Conservation (phyloP, 1,284 basidiomycete genomes). For the Moesziomyces sp. region DNA sequence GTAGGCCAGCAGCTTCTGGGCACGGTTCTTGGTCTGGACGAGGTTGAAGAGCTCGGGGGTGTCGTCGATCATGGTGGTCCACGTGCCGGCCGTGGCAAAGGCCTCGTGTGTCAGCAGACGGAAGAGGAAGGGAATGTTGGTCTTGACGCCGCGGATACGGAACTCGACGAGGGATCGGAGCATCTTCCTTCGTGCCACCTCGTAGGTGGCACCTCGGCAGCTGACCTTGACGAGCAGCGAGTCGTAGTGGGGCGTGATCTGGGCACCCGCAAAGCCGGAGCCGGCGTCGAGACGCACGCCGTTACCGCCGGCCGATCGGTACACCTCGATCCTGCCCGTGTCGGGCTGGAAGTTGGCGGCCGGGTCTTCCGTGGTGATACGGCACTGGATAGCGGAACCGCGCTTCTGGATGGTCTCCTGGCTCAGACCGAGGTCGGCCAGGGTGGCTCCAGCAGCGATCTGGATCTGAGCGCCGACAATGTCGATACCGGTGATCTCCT, state of each 20-base stretch:
- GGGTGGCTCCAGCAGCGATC: conserved; percentile 92
- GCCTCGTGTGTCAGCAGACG: conserved; percentile 96
- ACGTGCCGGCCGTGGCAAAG: conserved; percentile 94
- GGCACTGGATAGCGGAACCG: conserved; percentile 97
- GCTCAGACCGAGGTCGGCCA: conserved; percentile 93
- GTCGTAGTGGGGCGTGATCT: conserved; percentile 99
- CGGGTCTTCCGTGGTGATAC: conserved; percentile 98
- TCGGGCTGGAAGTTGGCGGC: conserved; percentile 93
- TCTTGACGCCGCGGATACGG: conserved; percentile 98
- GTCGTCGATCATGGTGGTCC: conserved; percentile 90
- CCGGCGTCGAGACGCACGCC: conserved; percentile 97
- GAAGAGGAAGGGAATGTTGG: conserved; percentile 98
- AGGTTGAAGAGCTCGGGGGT: conserved; percentile 98
- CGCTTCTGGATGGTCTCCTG: conserved; percentile 96
- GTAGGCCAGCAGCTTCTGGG: conserved; percentile 95
- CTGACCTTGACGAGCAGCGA: conserved; percentile 96
- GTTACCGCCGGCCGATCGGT: conserved; percentile 97
- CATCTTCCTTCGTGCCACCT: conserved; percentile 98
- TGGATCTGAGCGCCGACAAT: conserved; percentile 97
- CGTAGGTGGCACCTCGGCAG: conserved; percentile 96
- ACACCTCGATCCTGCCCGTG: conserved; percentile 99
- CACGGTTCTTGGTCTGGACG: conserved; percentile 96
- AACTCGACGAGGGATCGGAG: conserved; percentile 97
- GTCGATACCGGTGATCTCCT: conserved; percentile 99
- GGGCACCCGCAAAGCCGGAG: conserved; percentile 98